These are phyloP conservation scores for Dactylellina haptotyla DNA, from an alignment of 2,329 filamentous ascomycete genomes.

Conservation along the genomic window DNA sequence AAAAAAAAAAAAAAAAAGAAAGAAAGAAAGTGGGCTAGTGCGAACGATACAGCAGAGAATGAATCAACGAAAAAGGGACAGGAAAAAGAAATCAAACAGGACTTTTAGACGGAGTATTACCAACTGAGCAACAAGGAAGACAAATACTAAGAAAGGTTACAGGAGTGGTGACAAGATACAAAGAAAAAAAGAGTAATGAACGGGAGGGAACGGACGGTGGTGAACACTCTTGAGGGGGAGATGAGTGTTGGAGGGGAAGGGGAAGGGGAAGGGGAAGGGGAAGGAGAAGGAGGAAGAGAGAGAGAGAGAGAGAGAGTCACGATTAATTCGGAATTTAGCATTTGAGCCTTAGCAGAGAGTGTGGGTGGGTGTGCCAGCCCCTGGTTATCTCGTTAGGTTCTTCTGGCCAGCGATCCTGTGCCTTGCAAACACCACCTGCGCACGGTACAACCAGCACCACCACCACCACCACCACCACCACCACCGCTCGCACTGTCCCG, in stretches of 20 bases:
- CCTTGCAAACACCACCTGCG: not conserved
- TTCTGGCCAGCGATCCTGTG: not conserved
- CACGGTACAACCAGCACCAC: not conserved
- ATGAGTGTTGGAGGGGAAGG: slow-evolving; percentile 27
- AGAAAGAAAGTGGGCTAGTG: not conserved
- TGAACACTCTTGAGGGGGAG: slow-evolving; percentile 17
- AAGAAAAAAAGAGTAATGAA: slow-evolving; percentile 15
- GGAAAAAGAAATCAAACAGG: slow-evolving; percentile 9
- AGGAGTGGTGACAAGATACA: slow-evolving; percentile 49
- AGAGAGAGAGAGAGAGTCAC: not conserved
- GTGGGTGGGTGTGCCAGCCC: too few species aligned
- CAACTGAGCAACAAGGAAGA: not conserved
- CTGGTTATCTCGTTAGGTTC: too few species aligned
- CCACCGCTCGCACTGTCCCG: not conserved
- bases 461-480: not conserved
- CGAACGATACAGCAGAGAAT: not conserved
- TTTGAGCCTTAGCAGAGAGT: too few species aligned
- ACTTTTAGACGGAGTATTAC: not conserved
- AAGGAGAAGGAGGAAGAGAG: not conserved
- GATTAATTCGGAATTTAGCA: not conserved
- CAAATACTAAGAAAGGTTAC: slow-evolving; percentile 11
- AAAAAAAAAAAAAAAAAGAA: slow-evolving; percentile 4
- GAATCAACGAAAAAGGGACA: slow-evolving; percentile 1
- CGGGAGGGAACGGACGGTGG: slow-evolving; percentile 10
- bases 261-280: not conserved